Base-by-base conservation (phyloP, 1,139 yeast genomes). In the Yamadazyma dendronema region DNA sequence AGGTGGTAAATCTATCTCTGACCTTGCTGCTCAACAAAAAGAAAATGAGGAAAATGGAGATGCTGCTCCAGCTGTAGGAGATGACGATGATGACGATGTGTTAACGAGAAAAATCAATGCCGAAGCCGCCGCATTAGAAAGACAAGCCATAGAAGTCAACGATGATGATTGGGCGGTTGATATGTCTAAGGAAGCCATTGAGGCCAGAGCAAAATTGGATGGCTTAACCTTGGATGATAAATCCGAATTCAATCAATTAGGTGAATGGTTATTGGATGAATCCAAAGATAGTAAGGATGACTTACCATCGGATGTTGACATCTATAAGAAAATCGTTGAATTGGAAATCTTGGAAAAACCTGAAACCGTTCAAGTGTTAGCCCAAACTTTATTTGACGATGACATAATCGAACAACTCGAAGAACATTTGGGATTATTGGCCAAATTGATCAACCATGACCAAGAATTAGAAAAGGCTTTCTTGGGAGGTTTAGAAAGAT, bases 101-200 rank as follows among this genome's bases (percentile, higher is more conserved):
- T 74, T 87, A 53, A 80, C 95, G 31, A 77, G 81, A 59, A 84
- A 85, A 57, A 84, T 88, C 62, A 81, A 85, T 53, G 89, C 90
- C 32, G 95, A 86, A 59, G 95, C 95, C 21, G 84, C 89, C 11
- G 79, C 74, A 36, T 71, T 86, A 47, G 65, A 65, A 17, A 61
- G 56, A 24, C 72, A 73, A 45, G 76, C 78, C 41, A 79, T 84
- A 40, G 82, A 79, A 49, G 75, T 76, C 35, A 79, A 80, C 47
- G 96, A 89, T 57, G 97, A 87, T 52, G 96, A 88, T 48, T 92
- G 98, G 98, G 89, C 97, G 15, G 97, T 90, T 36, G 99, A 92
- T 61, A 86, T 92, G 80, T 86, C 96, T 36, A 95, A 86, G 59
- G 98, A 89, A 64, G 98, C 98, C 38, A 88, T 94, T 51, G 84